Conservation (phyloP, 2,329 filamentous ascomycete genomes). For the Xylaria digitata region DNA sequence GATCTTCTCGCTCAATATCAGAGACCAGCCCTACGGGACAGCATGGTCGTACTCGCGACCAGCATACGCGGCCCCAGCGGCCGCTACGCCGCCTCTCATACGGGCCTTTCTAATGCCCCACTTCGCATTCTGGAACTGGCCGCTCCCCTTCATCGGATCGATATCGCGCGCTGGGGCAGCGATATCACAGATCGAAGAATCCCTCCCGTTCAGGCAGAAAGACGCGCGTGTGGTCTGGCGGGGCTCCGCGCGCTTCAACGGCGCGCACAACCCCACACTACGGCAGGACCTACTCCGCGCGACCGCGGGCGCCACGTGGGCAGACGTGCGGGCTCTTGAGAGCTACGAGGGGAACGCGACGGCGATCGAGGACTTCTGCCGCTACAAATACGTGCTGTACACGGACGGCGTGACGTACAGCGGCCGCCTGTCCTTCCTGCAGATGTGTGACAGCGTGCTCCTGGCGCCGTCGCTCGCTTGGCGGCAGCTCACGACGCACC, state of each 20-base stretch:
- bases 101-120: conserved; percentile 32
- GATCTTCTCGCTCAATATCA: conserved; percentile 28
- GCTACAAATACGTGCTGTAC: conserved; percentile 31
- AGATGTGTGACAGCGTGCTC: conserved; percentile 28
- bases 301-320: conserved; percentile 16
- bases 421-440: conserved; percentile 26
- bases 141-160: conserved; percentile 24
- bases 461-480: conserved; percentile 25
- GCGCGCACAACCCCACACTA: conserved; percentile 21
- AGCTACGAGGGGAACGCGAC: conserved; percentile 23
- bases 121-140: conserved; percentile 32
- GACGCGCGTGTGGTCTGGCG: conserved; percentile 30
- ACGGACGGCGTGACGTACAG: conserved; percentile 30
- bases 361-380: conserved; percentile 32
- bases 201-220: conserved; percentile 15
- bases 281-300: conserved; percentile 18
- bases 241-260: conserved; percentile 23
- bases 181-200: conserved; percentile 14
- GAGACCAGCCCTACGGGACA: conserved; percentile 33
- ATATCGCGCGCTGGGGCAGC: conserved; percentile 16
- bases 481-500: conserved; percentile 30
- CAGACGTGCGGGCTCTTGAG: conserved; percentile 25
- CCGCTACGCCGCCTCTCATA: conserved; percentile 19
- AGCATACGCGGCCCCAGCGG: conserved; percentile 14
- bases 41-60: conserved; percentile 29